Conservation (phyloP, 2,329 filamentous ascomycete species). For the Zymoseptoria ardabiliae region DNA sequence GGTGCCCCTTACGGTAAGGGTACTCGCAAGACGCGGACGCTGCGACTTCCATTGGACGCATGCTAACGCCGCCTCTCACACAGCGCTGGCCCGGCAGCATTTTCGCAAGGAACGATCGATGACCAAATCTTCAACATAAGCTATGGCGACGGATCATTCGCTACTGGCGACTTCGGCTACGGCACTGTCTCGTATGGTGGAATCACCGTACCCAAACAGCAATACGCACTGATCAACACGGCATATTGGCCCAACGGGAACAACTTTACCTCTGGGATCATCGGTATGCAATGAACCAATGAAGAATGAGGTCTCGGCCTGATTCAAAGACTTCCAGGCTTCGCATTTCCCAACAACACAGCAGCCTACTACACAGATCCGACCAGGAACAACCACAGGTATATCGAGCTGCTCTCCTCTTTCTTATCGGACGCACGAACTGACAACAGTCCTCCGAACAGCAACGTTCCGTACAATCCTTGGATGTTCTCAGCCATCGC, state of each 20-base stretch:
- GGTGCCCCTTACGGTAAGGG: conserved; percentile 17
- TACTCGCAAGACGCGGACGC: conserved; percentile 11
- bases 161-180: conserved; percentile 32
- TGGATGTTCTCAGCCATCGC: too few species aligned
- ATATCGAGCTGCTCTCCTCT: too few species aligned
- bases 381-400: too few species aligned
- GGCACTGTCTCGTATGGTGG: conserved; percentile 36
- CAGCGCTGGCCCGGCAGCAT: conserved; percentile 1
- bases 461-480: too few species aligned
- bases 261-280: conserved; percentile 24
- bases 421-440: too few species aligned
- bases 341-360: too few species aligned
- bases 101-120: conserved; percentile 30
- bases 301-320: too few species aligned
- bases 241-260: conserved; percentile 39
- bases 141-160: conserved; percentile 36
- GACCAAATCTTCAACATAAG: conserved; percentile 32
- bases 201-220: conserved; percentile 35
- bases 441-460: too few species aligned
- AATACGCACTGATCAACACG: conserved; percentile 37
- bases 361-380: too few species aligned
- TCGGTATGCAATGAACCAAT: background rate
- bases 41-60: too few species aligned
- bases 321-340: too few species aligned
- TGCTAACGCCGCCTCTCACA: too few species aligned